phyloP scores from a whole-genome alignment of 2,329 filamentous ascomycete genomes.

The Pseudogymnoascus sp. region DNA sequence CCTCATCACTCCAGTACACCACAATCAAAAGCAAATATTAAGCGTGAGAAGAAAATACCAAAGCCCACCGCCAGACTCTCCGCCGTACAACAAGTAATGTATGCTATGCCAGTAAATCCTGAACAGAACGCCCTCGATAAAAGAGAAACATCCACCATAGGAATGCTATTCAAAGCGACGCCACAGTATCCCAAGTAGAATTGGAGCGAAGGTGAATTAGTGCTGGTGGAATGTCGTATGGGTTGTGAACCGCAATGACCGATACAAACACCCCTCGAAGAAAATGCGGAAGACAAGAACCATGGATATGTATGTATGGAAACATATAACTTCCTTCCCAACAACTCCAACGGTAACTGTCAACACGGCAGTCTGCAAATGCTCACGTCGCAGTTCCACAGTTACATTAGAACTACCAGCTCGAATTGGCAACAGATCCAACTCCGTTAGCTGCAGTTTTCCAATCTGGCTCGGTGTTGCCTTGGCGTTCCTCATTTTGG shows the following conservation, averaged over 20 bases:
- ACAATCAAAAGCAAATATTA: background rate
- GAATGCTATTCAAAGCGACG: background rate
- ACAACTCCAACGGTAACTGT: background rate
- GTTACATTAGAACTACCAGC: background rate
- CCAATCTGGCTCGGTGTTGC: background rate
- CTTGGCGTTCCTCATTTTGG: background rate
- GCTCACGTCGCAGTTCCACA: background rate
- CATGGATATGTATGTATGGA: slow-evolving; percentile 4
- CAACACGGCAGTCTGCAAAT: background rate
- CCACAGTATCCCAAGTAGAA: background rate
- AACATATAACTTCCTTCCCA: background rate
- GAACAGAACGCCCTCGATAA: slow-evolving; percentile 3
- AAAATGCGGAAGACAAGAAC: background rate
- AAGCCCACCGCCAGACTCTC: background rate
- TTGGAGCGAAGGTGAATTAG: background rate
- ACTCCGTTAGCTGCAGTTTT: background rate
- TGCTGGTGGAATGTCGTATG: background rate
- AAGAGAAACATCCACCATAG: background rate
- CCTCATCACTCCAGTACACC: background rate
- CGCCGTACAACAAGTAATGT: background rate
- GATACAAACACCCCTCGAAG: background rate
- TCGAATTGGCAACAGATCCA: background rate
- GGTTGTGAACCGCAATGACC: background rate
- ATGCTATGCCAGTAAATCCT: slow-evolving; percentile 1
- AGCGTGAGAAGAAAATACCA: background rate